These are phyloP conservation scores for Chlorophyllum brunneum DNA, from an alignment of 768 basidiomycete genomes.

Conservation along the genomic window DNA sequence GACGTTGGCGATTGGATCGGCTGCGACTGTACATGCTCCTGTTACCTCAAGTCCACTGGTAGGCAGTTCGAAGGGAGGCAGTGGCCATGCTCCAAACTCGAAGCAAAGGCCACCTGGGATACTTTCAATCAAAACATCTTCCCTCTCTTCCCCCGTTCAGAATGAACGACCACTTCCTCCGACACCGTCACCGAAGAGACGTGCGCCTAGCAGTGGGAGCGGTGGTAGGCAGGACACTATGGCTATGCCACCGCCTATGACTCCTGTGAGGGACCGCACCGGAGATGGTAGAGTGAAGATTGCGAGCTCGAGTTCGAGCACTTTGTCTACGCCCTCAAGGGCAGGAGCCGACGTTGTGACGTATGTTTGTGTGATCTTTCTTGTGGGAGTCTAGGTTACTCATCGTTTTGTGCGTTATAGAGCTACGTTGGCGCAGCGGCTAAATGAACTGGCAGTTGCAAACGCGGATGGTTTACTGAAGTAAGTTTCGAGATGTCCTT, in stretches of 20 bases:
- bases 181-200: conserved; percentile 16
- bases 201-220: not conserved
- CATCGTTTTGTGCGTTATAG: conserved; percentile 30
- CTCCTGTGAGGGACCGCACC: not conserved
- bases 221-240: not conserved
- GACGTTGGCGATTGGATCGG: conserved; percentile 20
- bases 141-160: not conserved
- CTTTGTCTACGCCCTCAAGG: conserved; percentile 2
- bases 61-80: conserved; percentile 11
- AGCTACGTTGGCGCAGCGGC: conserved; percentile 71
- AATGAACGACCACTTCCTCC: conserved; percentile 8
- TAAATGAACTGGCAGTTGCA: conserved; percentile 76
- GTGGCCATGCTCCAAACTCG: conserved; percentile 11
- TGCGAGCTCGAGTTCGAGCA: not conserved
- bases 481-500: conserved; percentile 29
- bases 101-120: not conserved
- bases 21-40: conserved; percentile 18
- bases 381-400: not conserved
- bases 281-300: not conserved
- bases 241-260: not conserved
- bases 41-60: conserved; percentile 23
- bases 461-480: conserved; percentile 78
- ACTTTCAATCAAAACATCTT: not conserved
- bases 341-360: conserved; percentile 33
- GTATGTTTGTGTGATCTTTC: conserved; percentile 33